phyloP scores from a whole-genome alignment of 768 basidiomycete genomes.

The Cystobasidium tubakii region DNA sequence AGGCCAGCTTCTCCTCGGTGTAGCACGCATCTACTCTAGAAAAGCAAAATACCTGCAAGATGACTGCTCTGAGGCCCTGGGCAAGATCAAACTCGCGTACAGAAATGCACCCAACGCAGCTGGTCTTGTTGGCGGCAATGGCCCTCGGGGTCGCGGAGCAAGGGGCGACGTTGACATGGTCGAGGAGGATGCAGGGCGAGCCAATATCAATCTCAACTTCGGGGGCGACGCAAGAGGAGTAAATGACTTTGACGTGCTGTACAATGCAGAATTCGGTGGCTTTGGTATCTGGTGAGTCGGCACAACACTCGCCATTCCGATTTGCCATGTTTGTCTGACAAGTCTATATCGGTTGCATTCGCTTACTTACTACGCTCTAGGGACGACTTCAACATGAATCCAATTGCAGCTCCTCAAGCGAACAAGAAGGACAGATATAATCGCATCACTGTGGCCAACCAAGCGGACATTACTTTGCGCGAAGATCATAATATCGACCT shows the following conservation, averaged over 20 bases:
- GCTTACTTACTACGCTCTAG: conserved; percentile 59
- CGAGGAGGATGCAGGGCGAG: conserved; percentile 81
- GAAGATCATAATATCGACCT: conserved; percentile 62
- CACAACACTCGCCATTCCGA: background rate
- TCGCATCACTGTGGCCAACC: conserved; percentile 58
- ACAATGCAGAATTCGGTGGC: conserved; percentile 38
- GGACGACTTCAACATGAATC: conserved; percentile 55
- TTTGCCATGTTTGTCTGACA: background rate
- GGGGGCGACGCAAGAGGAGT: conserved; percentile 59
- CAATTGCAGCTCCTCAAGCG: background rate
- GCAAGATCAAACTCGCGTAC: conserved; percentile 95
- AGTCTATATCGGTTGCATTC: conserved; percentile 51
- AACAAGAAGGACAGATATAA: conserved; percentile 16
- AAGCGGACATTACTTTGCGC: conserved; percentile 76
- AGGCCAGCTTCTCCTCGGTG: conserved; percentile 90
- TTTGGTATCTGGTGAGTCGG: conserved; percentile 51
- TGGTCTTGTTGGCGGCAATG: background rate
- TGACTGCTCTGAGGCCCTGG: conserved; percentile 89
- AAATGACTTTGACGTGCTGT: conserved; percentile 54
- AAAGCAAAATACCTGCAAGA: conserved; percentile 97
- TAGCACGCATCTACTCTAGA: conserved; percentile 92
- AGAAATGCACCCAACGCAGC: conserved; percentile 63
- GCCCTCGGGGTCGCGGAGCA: background rate
- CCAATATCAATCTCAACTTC: conserved; percentile 61
- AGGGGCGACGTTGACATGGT: conserved; percentile 71